Percentiles rank a stretch among this genome's conserved stretches.
phyloP scores from a whole-genome alignment of 805 yeast genomes.

The Starmerella riodocensis region DNA sequence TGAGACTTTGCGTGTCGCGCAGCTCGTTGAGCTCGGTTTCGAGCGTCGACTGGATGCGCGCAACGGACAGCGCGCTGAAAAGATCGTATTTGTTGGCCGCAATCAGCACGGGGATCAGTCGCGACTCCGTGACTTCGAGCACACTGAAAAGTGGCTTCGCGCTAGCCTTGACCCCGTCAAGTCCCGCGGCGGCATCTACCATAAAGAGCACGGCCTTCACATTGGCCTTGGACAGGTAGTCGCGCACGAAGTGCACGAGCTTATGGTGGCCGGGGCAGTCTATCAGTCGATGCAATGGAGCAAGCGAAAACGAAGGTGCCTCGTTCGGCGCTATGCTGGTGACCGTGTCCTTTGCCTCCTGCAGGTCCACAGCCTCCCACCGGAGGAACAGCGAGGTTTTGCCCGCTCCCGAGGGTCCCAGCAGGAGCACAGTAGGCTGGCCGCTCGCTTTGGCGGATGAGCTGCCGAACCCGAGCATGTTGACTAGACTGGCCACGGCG shows the following conservation, averaged over 20 bases:
- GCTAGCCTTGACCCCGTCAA: conserved; percentile 36
- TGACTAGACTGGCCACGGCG: background rate
- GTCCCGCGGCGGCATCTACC: conserved; percentile 58
- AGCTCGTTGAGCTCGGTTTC: conserved; percentile 51
- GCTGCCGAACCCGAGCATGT: background rate
- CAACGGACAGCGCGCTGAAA: conserved; percentile 65
- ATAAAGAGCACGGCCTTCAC: conserved; percentile 53
- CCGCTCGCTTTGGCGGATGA: conserved; percentile 10
- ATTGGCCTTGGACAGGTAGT: conserved; percentile 35
- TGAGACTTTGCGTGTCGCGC: conserved; percentile 36
- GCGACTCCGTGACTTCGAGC: conserved; percentile 47
- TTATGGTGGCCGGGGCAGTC: conserved; percentile 88
- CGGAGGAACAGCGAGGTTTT: conserved; percentile 46
- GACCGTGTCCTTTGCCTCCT: conserved; percentile 11
- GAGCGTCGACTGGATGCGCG: conserved; percentile 44
- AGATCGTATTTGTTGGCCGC: conserved; percentile 79
- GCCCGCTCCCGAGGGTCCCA: conserved; percentile 54
- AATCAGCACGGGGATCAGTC: conserved; percentile 53
- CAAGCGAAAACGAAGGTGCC: background rate
- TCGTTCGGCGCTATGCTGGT: conserved; percentile 16
- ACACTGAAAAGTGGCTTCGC: conserved; percentile 49
- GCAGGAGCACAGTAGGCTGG: conserved; percentile 46
- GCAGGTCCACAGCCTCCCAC: conserved; percentile 8
- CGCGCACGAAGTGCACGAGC: conserved; percentile 43
- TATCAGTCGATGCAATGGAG: conserved; percentile 30